Evolutionary conservation across 192 early-diverging fungal species (phyloP), one percentile per base, ranked within the genome.

Genomic region (Coemansia sp.): DNA sequence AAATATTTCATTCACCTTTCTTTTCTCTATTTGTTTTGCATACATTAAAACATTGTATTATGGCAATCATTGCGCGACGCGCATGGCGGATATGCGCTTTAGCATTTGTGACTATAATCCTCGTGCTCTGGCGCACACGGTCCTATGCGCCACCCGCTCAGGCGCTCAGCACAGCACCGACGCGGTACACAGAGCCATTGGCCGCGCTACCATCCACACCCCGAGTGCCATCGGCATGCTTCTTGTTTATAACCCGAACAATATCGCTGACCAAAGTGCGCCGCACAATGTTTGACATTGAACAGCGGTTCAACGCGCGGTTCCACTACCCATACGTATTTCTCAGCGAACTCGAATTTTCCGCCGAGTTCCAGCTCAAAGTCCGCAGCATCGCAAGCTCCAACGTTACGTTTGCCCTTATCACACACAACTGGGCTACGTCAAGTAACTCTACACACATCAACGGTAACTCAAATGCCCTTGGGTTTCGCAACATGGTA

Each of bases 321-420:
- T 88, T 81, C 71, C 27, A 74, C 20, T 91, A 91, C 66, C 89
- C 88, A 2, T 89, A 88, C 72, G 86, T 91, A 27, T 88, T 90
- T 70, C 68, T 91, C 32, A 88, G 90, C 75, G 84, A 91, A 20
- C 71, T 71, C n/a, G 83, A 74, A 0, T 88, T 90, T 57, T 68
- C 85, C 4, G 73, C 76, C 11, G 68, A 74, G 37, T 91, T 91
- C 63, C 67, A 82, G 27, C 37, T 38, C 11, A 61, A 62, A 0
- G 70, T 84, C 1, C 57, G 54, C 0, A 23, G 38, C 1, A 60
- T 64, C 64, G 58, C 54, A 45, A 59, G 61, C 35, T 52, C 27
- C 24, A 0, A 3, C 2, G 84, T 84, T 18, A 60, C 73, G n/a
- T 77, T 77, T 61, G 74, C 65, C 0, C 22, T 52, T 12, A 68